Evolutionary conservation across 2,329 filamentous ascomycete species (phyloP), one percentile per base, ranked within the genome.

Genomic region (Exophiala phaeomuriformis): DNA sequence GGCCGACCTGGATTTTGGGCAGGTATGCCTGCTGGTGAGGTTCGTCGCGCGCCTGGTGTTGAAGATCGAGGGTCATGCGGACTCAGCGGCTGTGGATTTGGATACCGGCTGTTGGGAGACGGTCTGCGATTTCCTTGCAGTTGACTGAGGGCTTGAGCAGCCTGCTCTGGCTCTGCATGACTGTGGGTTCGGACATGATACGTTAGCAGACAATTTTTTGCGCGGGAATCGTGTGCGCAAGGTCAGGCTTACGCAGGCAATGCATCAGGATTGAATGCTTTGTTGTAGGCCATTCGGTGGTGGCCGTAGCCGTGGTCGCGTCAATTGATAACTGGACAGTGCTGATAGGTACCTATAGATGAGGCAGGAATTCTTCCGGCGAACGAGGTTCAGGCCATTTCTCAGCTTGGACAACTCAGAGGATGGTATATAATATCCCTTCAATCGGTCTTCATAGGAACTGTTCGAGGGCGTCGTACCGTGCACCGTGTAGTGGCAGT

Each of bases 251-350:
- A 93, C 86, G 89, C 89, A 68, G 91, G 91, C 60, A 98, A 82
- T 68, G 90, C 88, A 76, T 98, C 91, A 33, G 90, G 90, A 71
- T 98, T 95, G 75, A 90, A 93, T 52, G 85, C 82, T 70, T 83
- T 84, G 73, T 95, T 95, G 78, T 97, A 97, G 52, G 91, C 91
- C 91, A 97, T 97, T 12, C 33, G 40, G 6, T 29, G 47, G 35
- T n/a, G 27, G 12, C 28, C 10, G 29, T 1, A 5, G 32, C 10
- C 29, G 42, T n/a, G 30, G 10, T 7, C 7, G 33, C 7, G 33
- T 31, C 10, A 30, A 8, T 5, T 45, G 28, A 45, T 1, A 19
- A 32, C 3, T 45, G 3, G 4, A n/a, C 7, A 19, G 8, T n/a
- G 42, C 6, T 3, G 27, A 10, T 19, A 19, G 19, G 19, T 19